These are phyloP conservation scores for Favolaschia claudopus DNA, from an alignment of 768 basidiomycete genomes.

Conservation along the genomic window DNA sequence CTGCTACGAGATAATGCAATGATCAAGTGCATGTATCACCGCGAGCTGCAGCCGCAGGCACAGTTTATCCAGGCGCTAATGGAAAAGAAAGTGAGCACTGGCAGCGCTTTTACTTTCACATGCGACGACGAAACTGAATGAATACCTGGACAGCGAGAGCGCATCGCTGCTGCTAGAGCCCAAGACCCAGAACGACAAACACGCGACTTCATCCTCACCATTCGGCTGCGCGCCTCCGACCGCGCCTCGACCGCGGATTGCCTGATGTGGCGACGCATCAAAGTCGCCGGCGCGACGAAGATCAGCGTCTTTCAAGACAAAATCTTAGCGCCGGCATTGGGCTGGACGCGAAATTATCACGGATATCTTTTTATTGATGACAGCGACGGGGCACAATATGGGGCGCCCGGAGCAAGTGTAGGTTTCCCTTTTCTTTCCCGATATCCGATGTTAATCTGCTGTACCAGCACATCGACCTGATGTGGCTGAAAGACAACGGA, in stretches of 20 bases:
- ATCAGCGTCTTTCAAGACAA: conserved; percentile 45
- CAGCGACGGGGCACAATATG: conserved; percentile 10
- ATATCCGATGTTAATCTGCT: background rate
- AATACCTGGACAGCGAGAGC: background rate
- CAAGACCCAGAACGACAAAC: conserved; percentile 11
- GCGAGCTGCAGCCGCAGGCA: conserved; percentile 2
- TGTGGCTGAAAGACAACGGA: conserved; percentile 11
- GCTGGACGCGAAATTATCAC: conserved; percentile 33
- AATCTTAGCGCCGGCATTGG: conserved; percentile 41
- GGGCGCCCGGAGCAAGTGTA: background rate
- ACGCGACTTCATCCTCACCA: conserved; percentile 5
- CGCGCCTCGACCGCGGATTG: background rate
- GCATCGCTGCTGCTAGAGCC: conserved; percentile 5
- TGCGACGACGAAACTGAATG: background rate
- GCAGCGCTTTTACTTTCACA: too few relatives aligned
- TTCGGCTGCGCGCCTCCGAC: conserved; percentile 11
- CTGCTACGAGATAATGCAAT: background rate
- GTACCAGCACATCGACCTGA: conserved; percentile 12
- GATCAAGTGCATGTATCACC: conserved; percentile 12
- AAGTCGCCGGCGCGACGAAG: conserved; percentile 42
- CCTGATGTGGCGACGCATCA: conserved; percentile 37
- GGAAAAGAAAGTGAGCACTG: conserved; percentile 1
- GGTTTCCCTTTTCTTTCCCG: background rate
- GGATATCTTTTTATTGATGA: conserved; percentile 12
- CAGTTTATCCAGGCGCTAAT: conserved; percentile 11